A percentile compares a stretch with the other conserved stretches of the same genome.
These are phyloP conservation scores for Cordia subcordata DNA, from an alignment of 257 asterid species.

Conservation along the genomic window DNA sequence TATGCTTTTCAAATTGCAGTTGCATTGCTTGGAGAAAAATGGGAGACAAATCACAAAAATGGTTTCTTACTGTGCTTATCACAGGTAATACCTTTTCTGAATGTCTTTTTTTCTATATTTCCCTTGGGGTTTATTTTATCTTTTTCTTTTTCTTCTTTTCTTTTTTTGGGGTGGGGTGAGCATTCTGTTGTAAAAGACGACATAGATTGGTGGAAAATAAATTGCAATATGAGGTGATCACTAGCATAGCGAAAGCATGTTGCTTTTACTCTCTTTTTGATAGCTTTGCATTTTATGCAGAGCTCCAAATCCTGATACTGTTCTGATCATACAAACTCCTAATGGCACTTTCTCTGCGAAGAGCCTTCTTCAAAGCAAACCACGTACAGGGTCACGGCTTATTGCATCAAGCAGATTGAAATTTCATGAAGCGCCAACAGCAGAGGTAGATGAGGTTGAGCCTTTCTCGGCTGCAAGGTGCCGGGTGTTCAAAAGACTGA, in stretches of 20 bases:
- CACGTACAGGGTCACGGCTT: slow-evolving; percentile 68
- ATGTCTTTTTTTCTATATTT: background rate
- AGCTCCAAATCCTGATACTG: slow-evolving; percentile 90
- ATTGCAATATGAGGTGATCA: too few relatives aligned
- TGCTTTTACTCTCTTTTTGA: background rate
- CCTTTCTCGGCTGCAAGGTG: slow-evolving; percentile 87
- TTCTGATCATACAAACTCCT: slow-evolving; percentile 83
- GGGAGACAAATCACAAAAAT: slow-evolving; percentile 84
- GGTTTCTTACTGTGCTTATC: slow-evolving; percentile 96
- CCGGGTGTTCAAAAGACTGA: slow-evolving; percentile 46
- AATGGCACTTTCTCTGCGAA: slow-evolving; percentile 75
- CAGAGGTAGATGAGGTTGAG: slow-evolving; percentile 53
- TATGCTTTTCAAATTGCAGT: slow-evolving; percentile 48
- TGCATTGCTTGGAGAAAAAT: slow-evolving; percentile 92
- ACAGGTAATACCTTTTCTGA: slow-evolving; percentile 53
- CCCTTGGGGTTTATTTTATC: too few relatives aligned
- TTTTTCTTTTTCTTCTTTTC: too few relatives aligned
- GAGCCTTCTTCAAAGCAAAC: slow-evolving; percentile 70
- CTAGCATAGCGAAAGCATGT: background rate
- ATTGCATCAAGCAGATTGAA: slow-evolving; percentile 73
- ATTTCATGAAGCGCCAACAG: slow-evolving; percentile 55
- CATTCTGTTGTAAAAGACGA: too few relatives aligned
- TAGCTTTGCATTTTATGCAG: slow-evolving; percentile 29
- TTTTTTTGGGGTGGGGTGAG: background rate
- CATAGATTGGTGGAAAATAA: too few relatives aligned